A percentile compares a stretch with the other conserved stretches of the same genome.
Conservation (phyloP, 2,329 filamentous ascomycete species). For the Verticillium dahliae region DNA sequence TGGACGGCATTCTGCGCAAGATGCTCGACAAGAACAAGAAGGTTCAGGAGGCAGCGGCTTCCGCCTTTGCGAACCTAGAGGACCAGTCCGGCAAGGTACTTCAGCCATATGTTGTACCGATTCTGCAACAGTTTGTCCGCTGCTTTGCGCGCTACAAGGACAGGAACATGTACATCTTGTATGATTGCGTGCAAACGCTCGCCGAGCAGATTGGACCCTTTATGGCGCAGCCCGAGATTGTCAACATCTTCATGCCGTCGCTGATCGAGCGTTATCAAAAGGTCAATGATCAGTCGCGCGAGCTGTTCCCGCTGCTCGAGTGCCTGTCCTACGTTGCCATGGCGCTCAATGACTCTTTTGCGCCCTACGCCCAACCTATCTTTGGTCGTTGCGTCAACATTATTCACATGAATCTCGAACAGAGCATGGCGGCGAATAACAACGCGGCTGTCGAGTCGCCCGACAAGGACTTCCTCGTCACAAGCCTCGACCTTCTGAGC, state of each 20-base stretch:
- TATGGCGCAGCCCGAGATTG: constrained; percentile 74
- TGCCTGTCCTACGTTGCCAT: constrained; percentile 92
- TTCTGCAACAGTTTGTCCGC: constrained; percentile 83
- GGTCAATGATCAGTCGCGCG: constrained; percentile 80
- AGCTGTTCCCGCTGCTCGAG: constrained; percentile 92
- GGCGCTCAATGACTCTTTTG: constrained; percentile 74
- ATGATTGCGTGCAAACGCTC: constrained; percentile 95
- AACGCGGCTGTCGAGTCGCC: constrained; percentile 68
- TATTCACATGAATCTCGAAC: constrained; percentile 85
- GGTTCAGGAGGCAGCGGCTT: constrained; percentile 93
- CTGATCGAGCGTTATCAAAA: constrained; percentile 83
- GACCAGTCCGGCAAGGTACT: constrained; percentile 81
- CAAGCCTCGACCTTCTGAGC: constrained; percentile 86
- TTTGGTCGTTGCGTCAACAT: constrained; percentile 86
- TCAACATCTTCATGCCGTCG: constrained; percentile 84
- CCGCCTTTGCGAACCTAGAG: constrained; percentile 91
- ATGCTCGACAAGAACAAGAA: constrained; percentile 98
- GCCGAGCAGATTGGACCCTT: constrained; percentile 84
- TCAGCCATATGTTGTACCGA: constrained; percentile 80
- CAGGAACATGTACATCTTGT: constrained; percentile 97
- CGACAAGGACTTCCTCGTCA: constrained; percentile 95
- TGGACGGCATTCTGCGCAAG: constrained; percentile 88
- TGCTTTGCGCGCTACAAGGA: constrained; percentile 98
- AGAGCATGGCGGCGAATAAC: constrained; percentile 62
- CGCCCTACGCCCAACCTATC: constrained; percentile 78